Base-by-base conservation (phyloP, 257 asterid genomes). In the Capsicum chinense region DNA sequence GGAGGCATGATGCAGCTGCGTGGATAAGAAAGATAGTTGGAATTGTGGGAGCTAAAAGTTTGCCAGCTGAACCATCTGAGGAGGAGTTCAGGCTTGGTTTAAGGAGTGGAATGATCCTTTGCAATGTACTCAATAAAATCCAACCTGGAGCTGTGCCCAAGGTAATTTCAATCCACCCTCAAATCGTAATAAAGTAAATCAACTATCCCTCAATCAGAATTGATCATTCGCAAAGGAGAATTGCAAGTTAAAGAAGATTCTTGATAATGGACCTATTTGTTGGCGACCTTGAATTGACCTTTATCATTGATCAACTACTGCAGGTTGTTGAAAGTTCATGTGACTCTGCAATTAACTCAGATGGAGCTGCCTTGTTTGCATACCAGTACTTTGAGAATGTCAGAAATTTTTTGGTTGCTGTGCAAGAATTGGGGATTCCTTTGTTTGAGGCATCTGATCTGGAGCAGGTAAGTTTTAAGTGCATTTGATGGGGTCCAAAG, bases 61-160 rank as follows among this genome's bases (percentile, higher is more conserved):
- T 97, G 84, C 99, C 99, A 0, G 92, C 97, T 1, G 99, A 97
- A 88, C 99, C 99, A 84, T 94, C 99, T 11, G 99, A 97, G 88
- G 99, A 95, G 83, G 99, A 95, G 84, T 94, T 97, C 85, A 90
- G 99, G 87, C 88, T 95, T 80, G 99, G 96, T 26, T 90, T 97
- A 67, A 92, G 99, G 84, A 97, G 98, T 86, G 99, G 99, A 69
- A 95, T 97, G 56, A 90, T 97, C 82, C 99, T 97, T 21, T 97
- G 99, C 90, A 93, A 89, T 88, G 97, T 84, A 21, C 93, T 97
- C 33, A 97, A 97, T 83, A 95, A 92, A 88, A 88, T 97, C 88
- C 97, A 94, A 83, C 93, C 94, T 17, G 99, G 99, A 74, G 94
- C 97, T 71, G 97, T 97, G 83, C 91, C 88, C 71, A 97, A 95